Percentiles rank a stretch among this genome's conserved stretches.
phyloP scores from a whole-genome alignment of 2,329 filamentous ascomycete genomes.

The Aspergillus intermedius region DNA sequence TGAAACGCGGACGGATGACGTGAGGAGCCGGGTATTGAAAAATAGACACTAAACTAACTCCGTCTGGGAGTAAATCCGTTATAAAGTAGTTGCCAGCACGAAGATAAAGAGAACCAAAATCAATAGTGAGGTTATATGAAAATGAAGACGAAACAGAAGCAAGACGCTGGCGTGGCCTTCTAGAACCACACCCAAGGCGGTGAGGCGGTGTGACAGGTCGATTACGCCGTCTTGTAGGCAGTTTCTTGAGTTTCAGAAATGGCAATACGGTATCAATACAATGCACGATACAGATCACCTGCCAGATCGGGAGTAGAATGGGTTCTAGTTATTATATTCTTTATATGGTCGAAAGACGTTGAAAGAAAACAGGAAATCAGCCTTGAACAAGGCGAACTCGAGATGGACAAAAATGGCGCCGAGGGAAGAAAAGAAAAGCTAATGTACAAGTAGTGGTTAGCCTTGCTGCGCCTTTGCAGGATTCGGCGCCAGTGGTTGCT shows the following conservation, averaged over 20 bases:
- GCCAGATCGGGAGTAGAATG: neutral
- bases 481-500: no score
- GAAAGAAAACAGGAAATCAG: slow-evolving; percentile 1
- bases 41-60: neutral
- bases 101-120: neutral
- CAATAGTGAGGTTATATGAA: neutral
- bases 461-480: neutral
- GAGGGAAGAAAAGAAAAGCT: slow-evolving; percentile 6
- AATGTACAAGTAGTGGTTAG: neutral
- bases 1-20: neutral
- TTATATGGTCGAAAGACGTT: neutral
- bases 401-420: neutral
- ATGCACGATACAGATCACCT: neutral
- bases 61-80: no score
- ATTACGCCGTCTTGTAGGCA: neutral
- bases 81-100: neutral
- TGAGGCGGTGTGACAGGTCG: neutral
- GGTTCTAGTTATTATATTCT: neutral
- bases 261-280: neutral
- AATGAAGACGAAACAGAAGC: neutral
- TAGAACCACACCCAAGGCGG: neutral
- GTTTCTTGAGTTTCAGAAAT: neutral
- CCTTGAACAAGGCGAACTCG: neutral
- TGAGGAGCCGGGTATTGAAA: neutral
- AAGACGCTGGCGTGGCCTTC: neutral